These are phyloP conservation scores for Craterostigma plantagineum DNA, from an alignment of 257 asterid species.

Conservation along the genomic window DNA sequence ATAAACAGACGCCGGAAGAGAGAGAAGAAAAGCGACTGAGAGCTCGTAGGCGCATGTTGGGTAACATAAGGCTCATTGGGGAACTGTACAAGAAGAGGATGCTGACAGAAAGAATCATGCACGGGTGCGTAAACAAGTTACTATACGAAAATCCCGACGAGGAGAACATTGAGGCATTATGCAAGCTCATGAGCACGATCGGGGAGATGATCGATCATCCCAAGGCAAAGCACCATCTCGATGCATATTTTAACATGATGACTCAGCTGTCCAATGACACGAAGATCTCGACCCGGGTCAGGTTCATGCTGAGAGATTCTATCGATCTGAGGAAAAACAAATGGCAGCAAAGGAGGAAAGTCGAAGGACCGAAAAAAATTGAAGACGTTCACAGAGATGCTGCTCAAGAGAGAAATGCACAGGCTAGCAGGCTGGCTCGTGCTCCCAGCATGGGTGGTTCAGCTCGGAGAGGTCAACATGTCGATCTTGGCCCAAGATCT, in stretches of 20 bases:
- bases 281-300: conserved; percentile 76
- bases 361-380: conserved; percentile 93
- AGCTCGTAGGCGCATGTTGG: conserved; percentile 73
- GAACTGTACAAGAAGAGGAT: conserved; percentile 85
- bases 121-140: conserved; percentile 61
- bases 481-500: conserved; percentile 51
- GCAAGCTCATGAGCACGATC: conserved; percentile 94
- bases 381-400: conserved; percentile 95
- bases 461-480: conserved; percentile 26
- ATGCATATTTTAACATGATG: conserved; percentile 51
- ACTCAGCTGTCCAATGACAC: conserved; percentile 44
- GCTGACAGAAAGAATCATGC: conserved; percentile 97
- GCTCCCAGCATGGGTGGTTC: conserved; percentile 43
- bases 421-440: conserved; percentile 51
- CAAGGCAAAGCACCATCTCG: conserved; percentile 65
- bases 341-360: conserved; percentile 97
- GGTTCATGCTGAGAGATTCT: conserved; percentile 83
- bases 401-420: conserved; percentile 87
- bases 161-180: conserved; percentile 78
- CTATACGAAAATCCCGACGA: conserved; percentile 65
- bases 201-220: conserved; percentile 89
- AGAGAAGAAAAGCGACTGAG: conserved; percentile 71
- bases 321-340: conserved; percentile 87
- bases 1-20: conserved; percentile 48
- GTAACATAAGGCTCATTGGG: conserved; percentile 85